These are phyloP conservation scores for Alternaria brassicae DNA, from an alignment of 2,329 filamentous ascomycete genomes.

Conservation along the genomic window DNA sequence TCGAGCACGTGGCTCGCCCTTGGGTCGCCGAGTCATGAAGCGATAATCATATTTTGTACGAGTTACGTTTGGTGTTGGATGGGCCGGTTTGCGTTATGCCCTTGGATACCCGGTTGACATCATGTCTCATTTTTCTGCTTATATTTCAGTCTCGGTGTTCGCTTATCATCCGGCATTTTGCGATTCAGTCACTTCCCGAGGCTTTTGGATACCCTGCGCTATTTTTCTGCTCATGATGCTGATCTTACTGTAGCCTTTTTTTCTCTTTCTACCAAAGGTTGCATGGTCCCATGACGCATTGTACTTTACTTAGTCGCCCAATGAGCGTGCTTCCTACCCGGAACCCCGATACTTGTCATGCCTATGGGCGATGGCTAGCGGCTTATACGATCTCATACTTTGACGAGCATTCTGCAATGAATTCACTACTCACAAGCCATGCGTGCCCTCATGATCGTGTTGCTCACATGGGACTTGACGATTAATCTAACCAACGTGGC, in stretches of 20 bases:
- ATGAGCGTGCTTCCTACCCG: background rate
- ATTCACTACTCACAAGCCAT: conserved; percentile 3
- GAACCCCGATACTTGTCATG: background rate
- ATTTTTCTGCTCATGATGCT: conserved; percentile 11
- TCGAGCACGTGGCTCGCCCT: conserved; percentile 38
- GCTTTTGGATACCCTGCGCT: conserved; percentile 34
- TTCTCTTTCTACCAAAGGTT: background rate
- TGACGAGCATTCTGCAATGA: conserved; percentile 5
- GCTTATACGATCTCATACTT: background rate
- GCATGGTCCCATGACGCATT: conserved; percentile 9
- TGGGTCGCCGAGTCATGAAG: conserved; percentile 36
- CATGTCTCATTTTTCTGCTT: conserved; percentile 6
- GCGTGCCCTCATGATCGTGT: background rate
- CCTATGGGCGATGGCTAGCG: background rate
- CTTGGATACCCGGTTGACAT: conserved; percentile 39
- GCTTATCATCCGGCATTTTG: conserved; percentile 2
- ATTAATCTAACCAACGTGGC: conserved; percentile 2
- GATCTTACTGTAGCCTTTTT: conserved; percentile 8
- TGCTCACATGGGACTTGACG: background rate
- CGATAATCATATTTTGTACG: conserved; percentile 4
- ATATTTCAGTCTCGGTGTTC: conserved; percentile 6
- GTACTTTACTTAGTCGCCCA: conserved; percentile 5
- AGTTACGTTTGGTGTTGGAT: conserved; percentile 11
- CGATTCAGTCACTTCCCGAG: conserved; percentile 14
- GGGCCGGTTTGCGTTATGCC: conserved; percentile 12